Base-by-base conservation (phyloP, 2,329 filamentous ascomycete species). In the Graphium sp. region DNA sequence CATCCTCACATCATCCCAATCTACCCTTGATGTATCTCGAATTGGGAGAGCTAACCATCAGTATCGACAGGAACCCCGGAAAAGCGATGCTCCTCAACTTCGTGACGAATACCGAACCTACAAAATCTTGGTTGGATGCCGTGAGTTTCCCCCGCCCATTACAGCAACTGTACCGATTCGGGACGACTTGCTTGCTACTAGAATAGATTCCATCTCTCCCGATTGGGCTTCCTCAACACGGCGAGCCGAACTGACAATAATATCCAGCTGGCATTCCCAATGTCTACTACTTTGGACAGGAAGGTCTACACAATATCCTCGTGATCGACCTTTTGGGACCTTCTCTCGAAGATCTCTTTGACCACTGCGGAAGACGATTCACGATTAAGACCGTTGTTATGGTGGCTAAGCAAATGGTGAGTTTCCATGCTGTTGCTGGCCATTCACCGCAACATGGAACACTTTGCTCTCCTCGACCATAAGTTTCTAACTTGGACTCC, bases 281-380 rank as follows among this genome's bases (percentile, higher is more conserved):
- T 69, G 89, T 98, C 46, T 95, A 95, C 62, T 98, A 95, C 59
- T 98, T 95, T 43, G 89, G 89, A 37, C 89, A 98, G 51, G 87
- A 95, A 56, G 89, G 87, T 43, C 75, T 95, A 18, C 89, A 98
- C 64, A 95, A 98, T 60, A 95, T 95, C 41, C 75, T 98, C 28
- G 87, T 98, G 42, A 95, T 95, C 46, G 87, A 98, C 56, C 66
- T 98, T 23, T 74, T 98, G 16, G 87, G 87, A 11, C 87, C 87
- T 29, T 93, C 84, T 38, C 66, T 98, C 35, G 87, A 98, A 52
- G 87, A 98, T 48, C 69, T 98, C 13, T 98, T 98, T 50, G 87
- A 98, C 50, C 84, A 92, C 56, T 98, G 87, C 61, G 89, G 89
- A 48, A 71, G 87, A 43, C 76, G 85, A 41, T 98, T 98, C 58